Base-by-base conservation (phyloP, 2,329 filamentous ascomycete species). In the Nemania serpens region DNA sequence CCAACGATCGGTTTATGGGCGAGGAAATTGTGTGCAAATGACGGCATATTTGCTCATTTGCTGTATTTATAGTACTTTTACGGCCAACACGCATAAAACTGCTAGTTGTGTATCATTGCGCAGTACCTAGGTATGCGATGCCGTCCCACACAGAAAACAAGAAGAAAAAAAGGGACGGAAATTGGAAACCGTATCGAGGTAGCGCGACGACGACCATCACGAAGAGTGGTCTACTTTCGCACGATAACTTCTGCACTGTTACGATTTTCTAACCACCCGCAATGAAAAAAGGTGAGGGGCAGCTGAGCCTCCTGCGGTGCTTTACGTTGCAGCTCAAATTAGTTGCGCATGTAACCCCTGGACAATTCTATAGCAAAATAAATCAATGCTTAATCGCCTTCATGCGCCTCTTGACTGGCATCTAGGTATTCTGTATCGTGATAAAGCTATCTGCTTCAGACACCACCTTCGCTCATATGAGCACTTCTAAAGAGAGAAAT, bases 11-110 rank as follows among this genome's bases (percentile, higher is more conserved):
- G 20, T 48, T 11, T 11, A 33, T 39, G 17, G 61, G 29, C 49
- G 37, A 47, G 13, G 13, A 46, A n/a, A 17, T 52, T 49, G 13
- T 41, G 13, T 39, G 52, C 50, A 49, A 55, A 52, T 41, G 47
- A 45, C 42, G 15, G 6, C 17, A 13, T 6, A 20, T 56, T 36
- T 13, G 46, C 42, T 55, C 46, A 52, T 64, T 57, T 58, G 56
- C 49, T 65, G 59, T 65, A 65, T 43, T 58, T 55, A 55, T 61
- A 59, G 3, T 17, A 42, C 46, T 54, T 59, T 50, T 17, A 52
- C 33, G 18, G 29, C 36, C 43, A 29, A 47, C 37, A 51, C 51
- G 56, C 55, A 62, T 62, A 62, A 58, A 62, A 61, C 43, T 33
- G 22, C 52, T 36, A 41, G 37, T 20, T 43, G 36, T 55, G 33